Evolutionary conservation across 2,329 filamentous ascomycete species (phyloP), one percentile per base, ranked within the genome.

Genomic region (Cercospora nicotianae): DNA sequence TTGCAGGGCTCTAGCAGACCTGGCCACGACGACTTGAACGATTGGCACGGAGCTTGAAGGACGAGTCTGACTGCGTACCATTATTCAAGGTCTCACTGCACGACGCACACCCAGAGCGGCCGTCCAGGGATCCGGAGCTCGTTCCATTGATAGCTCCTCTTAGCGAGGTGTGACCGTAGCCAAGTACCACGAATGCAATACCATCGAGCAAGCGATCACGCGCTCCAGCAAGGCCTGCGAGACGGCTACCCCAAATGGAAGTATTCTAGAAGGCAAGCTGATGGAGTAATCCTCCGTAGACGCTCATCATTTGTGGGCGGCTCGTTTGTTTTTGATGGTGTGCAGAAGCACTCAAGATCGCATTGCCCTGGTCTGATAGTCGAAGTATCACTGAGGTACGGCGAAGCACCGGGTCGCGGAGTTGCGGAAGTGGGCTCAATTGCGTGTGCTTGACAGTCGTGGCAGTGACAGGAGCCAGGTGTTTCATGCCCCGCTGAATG

Each of bases 1-100:
- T 26, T 55, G 13, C 48, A 28, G 48, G 48, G 23, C 28, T n/a
- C 30, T 10, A 7, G 5, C 55, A 59, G 55, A 59, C 28, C 55
- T 59, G 28, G 16, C 48, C 23, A 12, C 23, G 48, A 55, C 12
- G 48, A 55, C 23, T 30, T 55, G 23, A 16, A 28, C 48, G 48
- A 55, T 28, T 55, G 48, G 23, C 23, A 55, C 48, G 48, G 48
- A 55, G 20, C 48, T 55, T 55, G 13, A 55, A 55, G 23, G 48
- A 31, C 55, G 55, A 59, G 55, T 59, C 55, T 59, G 30, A 59
- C 55, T 59, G 55, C 55, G 55, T 59, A 59, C 55, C 55, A 59
- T 18, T 20, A 20, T 59, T 36, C 55, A 59, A 36, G 55, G 55
- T 59, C 55, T 59, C 12, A 33, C 55, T 59, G 55, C 55, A 59